These are phyloP conservation scores for Calonectria montana DNA, from an alignment of 2,329 filamentous ascomycete species.

Conservation along the genomic window DNA sequence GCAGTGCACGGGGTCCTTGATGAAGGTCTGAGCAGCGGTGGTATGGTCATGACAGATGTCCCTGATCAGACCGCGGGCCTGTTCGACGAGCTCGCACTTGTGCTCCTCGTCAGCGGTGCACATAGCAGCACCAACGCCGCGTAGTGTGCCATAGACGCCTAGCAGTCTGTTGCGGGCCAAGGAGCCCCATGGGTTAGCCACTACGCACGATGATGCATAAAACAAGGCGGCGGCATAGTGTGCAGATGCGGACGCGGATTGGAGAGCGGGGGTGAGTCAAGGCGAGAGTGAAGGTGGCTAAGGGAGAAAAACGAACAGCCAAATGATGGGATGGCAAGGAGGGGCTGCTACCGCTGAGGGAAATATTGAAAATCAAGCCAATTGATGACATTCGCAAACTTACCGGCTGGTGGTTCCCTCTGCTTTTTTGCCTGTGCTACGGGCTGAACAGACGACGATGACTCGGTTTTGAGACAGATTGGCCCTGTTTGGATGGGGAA, in stretches of 20 bases:
- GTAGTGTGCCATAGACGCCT: constrained; percentile 69
- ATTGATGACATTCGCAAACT: constrained; percentile 49
- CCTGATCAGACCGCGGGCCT: constrained; percentile 80
- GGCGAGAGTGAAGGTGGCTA: not conserved
- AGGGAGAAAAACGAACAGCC: not conserved
- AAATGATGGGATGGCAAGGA: not conserved
- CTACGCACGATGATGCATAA: constrained; percentile 1
- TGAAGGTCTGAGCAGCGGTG: constrained; percentile 72
- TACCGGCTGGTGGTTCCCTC: constrained; percentile 96
- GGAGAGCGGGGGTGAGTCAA: not conserved
- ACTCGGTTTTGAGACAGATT: constrained; percentile 77
- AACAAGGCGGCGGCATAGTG: not conserved
- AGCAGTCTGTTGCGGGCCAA: constrained; percentile 57
- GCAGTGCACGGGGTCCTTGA: constrained; percentile 68
- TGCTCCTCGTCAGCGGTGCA: constrained; percentile 64
- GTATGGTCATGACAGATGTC: constrained; percentile 88
- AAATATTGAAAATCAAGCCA: constrained; percentile 17
- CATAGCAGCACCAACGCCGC: constrained; percentile 63
- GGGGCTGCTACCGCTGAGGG: not conserved
- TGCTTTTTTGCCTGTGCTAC: constrained; percentile 93
- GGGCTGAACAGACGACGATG: constrained; percentile 93
- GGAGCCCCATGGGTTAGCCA: constrained; percentile 10
- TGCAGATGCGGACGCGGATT: not conserved
- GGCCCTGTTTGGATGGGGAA: constrained; percentile 42
- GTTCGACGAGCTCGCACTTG: constrained; percentile 59